phyloP scores from a whole-genome alignment of 768 basidiomycete species.

The Nevesoporus exiguus region DNA sequence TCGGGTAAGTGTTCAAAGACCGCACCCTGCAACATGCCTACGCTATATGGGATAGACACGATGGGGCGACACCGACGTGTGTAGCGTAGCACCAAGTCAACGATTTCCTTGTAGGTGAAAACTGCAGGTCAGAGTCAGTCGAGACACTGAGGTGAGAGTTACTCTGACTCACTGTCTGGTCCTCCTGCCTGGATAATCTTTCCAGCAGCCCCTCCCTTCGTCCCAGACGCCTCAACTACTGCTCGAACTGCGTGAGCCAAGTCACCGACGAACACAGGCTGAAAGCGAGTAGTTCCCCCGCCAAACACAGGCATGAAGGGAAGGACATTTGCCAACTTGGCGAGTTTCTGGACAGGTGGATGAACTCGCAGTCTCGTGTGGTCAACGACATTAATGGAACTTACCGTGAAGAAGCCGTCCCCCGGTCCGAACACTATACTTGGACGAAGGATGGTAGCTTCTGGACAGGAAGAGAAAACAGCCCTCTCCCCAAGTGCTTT shows the following conservation, averaged over 20 bases:
- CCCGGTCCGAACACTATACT: constrained; percentile 75
- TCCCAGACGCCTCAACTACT: constrained; percentile 41
- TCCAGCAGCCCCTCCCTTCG: constrained; percentile 35
- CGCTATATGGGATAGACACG: constrained; percentile 57
- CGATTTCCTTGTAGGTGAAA: constrained; percentile 63
- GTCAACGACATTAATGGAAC: constrained; percentile 15
- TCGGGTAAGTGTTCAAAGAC: constrained; percentile 61
- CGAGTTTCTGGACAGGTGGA: constrained; percentile 49
- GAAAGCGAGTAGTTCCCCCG: constrained; percentile 62
- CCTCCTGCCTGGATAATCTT: constrained; percentile 48
- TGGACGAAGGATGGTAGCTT: constrained; percentile 64
- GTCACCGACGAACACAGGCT: constrained; percentile 73
- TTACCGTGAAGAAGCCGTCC: constrained; percentile 70
- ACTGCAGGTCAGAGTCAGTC: constrained; percentile 42
- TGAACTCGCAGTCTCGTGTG: no score
- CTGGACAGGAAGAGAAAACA: constrained; percentile 42
- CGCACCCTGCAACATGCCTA: constrained; percentile 63
- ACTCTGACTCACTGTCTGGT: constrained; percentile 43
- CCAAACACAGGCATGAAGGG: constrained; percentile 78
- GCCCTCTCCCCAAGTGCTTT: constrained; percentile 62
- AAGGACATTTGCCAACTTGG: constrained; percentile 52
- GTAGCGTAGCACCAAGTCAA: constrained; percentile 58
- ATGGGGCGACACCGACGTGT: constrained; percentile 53
- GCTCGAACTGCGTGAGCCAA: constrained; percentile 60
- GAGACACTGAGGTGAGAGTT: constrained; percentile 33